A percentile compares a stretch with the other conserved stretches of the same genome.
These are phyloP conservation scores for Lepiota brunneoincarnata DNA, from an alignment of 768 basidiomycete genomes.

Conservation along the genomic window DNA sequence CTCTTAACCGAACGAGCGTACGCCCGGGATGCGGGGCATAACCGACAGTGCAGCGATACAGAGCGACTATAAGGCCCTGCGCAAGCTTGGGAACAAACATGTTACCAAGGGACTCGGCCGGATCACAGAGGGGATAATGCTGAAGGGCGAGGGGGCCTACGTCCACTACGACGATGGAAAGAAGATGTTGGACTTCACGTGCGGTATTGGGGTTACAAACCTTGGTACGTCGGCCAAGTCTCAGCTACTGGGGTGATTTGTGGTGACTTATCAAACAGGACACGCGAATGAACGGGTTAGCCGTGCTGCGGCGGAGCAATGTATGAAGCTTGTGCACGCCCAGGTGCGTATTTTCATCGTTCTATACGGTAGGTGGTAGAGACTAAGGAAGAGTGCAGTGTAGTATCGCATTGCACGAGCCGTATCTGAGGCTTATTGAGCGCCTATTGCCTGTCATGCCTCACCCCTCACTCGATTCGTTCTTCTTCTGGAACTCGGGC, in stretches of 20 bases:
- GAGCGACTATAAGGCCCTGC: slow-evolving; percentile 21
- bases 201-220: slow-evolving; percentile 85
- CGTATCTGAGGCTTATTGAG: slow-evolving; percentile 86
- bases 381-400: slow-evolving; percentile 45
- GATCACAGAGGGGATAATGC: slow-evolving; percentile 55
- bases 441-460: slow-evolving; percentile 88
- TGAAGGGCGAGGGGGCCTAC: slow-evolving; percentile 71
- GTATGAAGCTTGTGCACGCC: slow-evolving; percentile 72
- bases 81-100: slow-evolving; percentile 40
- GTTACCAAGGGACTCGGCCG: slow-evolving; percentile 46
- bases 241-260: neutral
- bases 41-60: neutral
- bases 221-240: slow-evolving; percentile 49
- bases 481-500: slow-evolving; percentile 98
- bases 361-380: neutral
- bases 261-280: slow-evolving; percentile 39
- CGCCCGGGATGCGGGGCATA: neutral
- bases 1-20: neutral
- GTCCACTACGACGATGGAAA: slow-evolving; percentile 71
- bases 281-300: slow-evolving; percentile 88
- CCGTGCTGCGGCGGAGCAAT: slow-evolving; percentile 86
- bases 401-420: slow-evolving; percentile 84
- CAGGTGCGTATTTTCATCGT: slow-evolving; percentile 47
- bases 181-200: slow-evolving; percentile 79
- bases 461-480: slow-evolving; percentile 84